Conservation (phyloP, 1,284 basidiomycete genomes). For the Phellopilus nigrolimitatus region DNA sequence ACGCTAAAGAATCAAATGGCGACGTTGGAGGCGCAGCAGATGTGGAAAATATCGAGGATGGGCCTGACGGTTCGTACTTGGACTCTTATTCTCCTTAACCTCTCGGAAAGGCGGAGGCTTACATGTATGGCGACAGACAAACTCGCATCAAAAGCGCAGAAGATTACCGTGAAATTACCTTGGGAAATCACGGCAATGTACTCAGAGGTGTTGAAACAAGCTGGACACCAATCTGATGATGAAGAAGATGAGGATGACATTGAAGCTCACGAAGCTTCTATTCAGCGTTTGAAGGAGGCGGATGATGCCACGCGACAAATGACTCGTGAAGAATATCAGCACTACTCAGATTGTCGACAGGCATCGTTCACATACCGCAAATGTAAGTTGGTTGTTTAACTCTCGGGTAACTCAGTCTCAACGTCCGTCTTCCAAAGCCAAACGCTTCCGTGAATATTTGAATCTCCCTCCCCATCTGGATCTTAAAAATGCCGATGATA, state of each 20-base stretch:
- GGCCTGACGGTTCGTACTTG: conserved; percentile 55
- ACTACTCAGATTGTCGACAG: conserved; percentile 96
- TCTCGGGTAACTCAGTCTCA: neutral
- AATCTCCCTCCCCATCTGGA: conserved; percentile 89
- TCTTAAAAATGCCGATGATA: conserved; percentile 91
- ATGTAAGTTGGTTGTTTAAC: conserved; percentile 42
- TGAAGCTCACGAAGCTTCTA: conserved; percentile 92
- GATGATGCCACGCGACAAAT: conserved; percentile 94
- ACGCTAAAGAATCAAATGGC: conserved; percentile 84
- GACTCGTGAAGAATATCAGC: conserved; percentile 96
- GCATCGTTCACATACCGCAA: conserved; percentile 97
- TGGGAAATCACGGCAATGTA: conserved; percentile 96
- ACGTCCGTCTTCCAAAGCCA: conserved; percentile 47
- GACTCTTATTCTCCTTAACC: neutral
- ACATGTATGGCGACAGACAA: conserved; percentile 50
- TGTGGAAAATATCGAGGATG: conserved; percentile 73
- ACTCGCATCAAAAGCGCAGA: conserved; percentile 79
- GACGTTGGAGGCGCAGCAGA: conserved; percentile 77
- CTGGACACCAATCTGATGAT: conserved; percentile 77
- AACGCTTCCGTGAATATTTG: conserved; percentile 94
- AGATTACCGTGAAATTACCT: conserved; percentile 91
- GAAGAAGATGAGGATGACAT: conserved; percentile 96
- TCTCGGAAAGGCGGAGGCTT: conserved; percentile 2
- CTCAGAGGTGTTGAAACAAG: conserved; percentile 72
- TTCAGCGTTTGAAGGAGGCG: conserved; percentile 87